phyloP scores from a whole-genome alignment of 2,329 filamentous ascomycete genomes.

The Lachnellula hyalina region DNA sequence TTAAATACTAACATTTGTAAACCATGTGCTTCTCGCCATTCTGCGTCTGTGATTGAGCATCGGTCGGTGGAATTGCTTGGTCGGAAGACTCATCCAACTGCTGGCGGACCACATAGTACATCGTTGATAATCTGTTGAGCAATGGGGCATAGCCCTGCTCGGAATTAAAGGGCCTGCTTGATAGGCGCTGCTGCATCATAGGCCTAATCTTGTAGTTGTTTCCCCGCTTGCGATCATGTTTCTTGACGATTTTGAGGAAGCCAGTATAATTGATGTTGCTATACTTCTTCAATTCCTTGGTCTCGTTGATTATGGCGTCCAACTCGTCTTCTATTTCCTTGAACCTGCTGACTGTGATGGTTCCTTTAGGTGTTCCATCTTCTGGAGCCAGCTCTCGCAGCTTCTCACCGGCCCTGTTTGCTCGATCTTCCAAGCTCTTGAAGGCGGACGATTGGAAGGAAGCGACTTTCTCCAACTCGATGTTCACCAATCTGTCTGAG shows the following conservation, averaged over 20 bases:
- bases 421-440: conserved; percentile 47
- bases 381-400: conserved; percentile 74
- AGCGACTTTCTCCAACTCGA: conserved; percentile 92
- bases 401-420: conserved; percentile 57
- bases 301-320: conserved; percentile 81
- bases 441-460: conserved; percentile 80
- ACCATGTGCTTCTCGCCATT: conserved; percentile 73
- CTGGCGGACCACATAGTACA: conserved; percentile 93
- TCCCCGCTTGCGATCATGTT: conserved; percentile 92
- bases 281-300: conserved; percentile 91
- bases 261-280: conserved; percentile 96
- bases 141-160: conserved; percentile 84
- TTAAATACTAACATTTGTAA: conserved; percentile 67
- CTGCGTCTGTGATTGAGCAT: conserved; percentile 48
- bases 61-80: conserved; percentile 32
- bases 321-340: conserved; percentile 73
- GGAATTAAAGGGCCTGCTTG: conserved; percentile 89
- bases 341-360: conserved; percentile 48
- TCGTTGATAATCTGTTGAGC: conserved; percentile 83
- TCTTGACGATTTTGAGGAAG: conserved; percentile 97
- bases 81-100: conserved; percentile 58
- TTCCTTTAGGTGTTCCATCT: conserved; percentile 46
- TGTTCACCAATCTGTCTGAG: conserved; percentile 90
- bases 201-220: conserved; percentile 82
- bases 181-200: conserved; percentile 82